Evolutionary conservation across 208 protist species (phyloP), one percentile per base, ranked within the genome.

Genomic region (Leishmania tarentolae): DNA sequence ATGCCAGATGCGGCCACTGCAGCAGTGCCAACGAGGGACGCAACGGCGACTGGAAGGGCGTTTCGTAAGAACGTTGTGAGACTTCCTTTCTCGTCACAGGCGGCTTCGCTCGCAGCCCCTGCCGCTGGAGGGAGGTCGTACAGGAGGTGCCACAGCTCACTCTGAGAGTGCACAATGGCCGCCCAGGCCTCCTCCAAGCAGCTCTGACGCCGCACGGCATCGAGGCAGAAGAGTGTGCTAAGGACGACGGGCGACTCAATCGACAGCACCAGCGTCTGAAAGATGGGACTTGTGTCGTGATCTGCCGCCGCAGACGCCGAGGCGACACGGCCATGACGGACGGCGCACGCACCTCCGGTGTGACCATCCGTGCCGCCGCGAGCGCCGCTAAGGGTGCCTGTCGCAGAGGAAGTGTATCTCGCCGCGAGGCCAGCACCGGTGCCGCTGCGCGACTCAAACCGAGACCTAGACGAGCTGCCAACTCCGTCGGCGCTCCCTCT

Each of bases 121-220:
- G 83, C 65, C 0, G 83, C 75, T 28, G 83, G 52, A 63, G 79
- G 78, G 59, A 90, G 84, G 37, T 69, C 57, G 68, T 76, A 71
- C 63, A 86, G 72, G 21, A 88, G 76, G 24, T 44, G 78, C 76
- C 74, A 84, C 59, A 87, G 37, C 66, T 86, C 78, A 4, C 31
- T 42, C 73, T 76, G 76, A 28, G 83, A 80, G n/a, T 79, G 81
- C 42, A 81, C 78, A 40, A 83, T 63, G 35, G 72, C 79, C 5
- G 88, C 84, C 88, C 88, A 92, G n/a, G 81, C 70, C 35, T 87
- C 88, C 75, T 92, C 88, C n/a, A 92, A 35, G 24, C 56, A 78
- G 61, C 13, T 24, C 61, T 78, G 78, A 56, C 88, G 86, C 24
- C 85, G 31, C 4, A 17, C 28, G 15, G 15, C 2, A 47, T 42